A percentile compares a stretch with the other conserved stretches of the same genome.
Conservation (phyloP, 1,284 basidiomycete genomes). For the Fomitiporia mediterranea region DNA sequence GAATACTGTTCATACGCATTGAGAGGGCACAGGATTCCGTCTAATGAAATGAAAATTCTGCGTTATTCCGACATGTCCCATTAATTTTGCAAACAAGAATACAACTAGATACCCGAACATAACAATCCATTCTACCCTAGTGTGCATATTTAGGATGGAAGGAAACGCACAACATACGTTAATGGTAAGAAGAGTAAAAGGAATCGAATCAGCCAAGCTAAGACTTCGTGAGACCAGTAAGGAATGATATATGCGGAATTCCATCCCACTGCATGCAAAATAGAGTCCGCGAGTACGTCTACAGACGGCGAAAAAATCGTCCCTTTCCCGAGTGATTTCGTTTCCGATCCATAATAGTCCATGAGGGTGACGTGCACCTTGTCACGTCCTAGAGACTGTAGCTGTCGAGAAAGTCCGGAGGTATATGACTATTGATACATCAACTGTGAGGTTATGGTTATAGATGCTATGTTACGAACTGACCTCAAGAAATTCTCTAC, state of each 20-base stretch:
- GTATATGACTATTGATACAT: conserved; percentile 3
- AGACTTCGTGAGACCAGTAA: conserved; percentile 15
- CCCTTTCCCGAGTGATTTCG: not conserved
- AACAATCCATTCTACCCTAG: too few species aligned
- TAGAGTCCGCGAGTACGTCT: conserved; percentile 4
- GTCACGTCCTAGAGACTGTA: not conserved
- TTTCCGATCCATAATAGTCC: conserved; percentile 9
- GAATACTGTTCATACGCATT: too few species aligned
- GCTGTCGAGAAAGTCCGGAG: conserved; percentile 3
- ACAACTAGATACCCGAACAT: too few species aligned
- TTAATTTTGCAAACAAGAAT: too few species aligned
- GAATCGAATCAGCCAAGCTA: conserved; percentile 8
- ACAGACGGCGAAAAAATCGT: not conserved
- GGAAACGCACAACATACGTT: not conserved
- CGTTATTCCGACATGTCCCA: too few species aligned
- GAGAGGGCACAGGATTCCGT: too few species aligned
- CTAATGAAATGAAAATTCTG: too few species aligned
- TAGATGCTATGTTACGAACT: not conserved
- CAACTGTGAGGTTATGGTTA: not conserved
- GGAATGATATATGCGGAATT: conserved; percentile 4
- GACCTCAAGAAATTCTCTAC: conserved; percentile 2
- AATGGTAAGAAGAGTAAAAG: conserved; percentile 7
- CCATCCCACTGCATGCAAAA: conserved; percentile 4
- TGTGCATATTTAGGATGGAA: not conserved
- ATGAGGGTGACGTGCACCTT: conserved; percentile 8